These are phyloP conservation scores for Neonectria sp. DNA, from an alignment of 2,329 filamentous ascomycete genomes.

Conservation along the genomic window DNA sequence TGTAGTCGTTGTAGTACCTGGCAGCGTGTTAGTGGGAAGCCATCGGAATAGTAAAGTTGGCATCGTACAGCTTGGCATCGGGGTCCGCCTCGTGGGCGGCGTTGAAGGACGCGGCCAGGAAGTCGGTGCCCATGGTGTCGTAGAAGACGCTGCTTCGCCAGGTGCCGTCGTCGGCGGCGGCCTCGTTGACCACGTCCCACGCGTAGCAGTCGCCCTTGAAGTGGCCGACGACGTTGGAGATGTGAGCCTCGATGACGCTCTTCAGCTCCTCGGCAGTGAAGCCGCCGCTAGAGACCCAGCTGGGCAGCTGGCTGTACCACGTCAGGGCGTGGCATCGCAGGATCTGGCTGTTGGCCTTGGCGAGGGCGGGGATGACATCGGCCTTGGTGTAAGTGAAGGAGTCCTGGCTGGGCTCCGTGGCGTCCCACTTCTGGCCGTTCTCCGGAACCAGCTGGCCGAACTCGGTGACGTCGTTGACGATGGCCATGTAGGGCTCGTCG, in stretches of 20 bases:
- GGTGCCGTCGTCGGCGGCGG: constrained; percentile 70
- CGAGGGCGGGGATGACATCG: constrained; percentile 66
- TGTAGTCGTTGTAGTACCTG: constrained; percentile 70
- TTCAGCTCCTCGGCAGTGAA: constrained; percentile 74
- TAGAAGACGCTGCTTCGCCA: constrained; percentile 69
- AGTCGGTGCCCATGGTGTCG: constrained; percentile 68
- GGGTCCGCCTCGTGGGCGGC: constrained; percentile 69
- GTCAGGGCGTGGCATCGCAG: constrained; percentile 75
- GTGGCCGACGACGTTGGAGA: constrained; percentile 70
- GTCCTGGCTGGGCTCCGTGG: constrained; percentile 70
- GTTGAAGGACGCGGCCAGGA: constrained; percentile 71
- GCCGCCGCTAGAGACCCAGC: constrained; percentile 47
- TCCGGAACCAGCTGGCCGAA: constrained; percentile 77
- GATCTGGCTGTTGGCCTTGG: constrained; percentile 63
- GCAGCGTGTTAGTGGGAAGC: background rate
- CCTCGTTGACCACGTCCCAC: constrained; percentile 79
- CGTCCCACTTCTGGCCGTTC: constrained; percentile 76
- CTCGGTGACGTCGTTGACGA: constrained; percentile 68
- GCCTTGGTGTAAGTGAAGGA: constrained; percentile 72
- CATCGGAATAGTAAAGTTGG: rapidly evolving
- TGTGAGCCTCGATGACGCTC: constrained; percentile 67
- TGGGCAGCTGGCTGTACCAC: constrained; percentile 59
- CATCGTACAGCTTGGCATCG: constrained; percentile 64
- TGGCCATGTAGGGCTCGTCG: constrained; percentile 68
- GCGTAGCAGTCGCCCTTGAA: constrained; percentile 73